Evolutionary conservation across 192 early-diverging fungal genomes (phyloP).

Genomic region (Linnemannia schmuckeri): DNA sequence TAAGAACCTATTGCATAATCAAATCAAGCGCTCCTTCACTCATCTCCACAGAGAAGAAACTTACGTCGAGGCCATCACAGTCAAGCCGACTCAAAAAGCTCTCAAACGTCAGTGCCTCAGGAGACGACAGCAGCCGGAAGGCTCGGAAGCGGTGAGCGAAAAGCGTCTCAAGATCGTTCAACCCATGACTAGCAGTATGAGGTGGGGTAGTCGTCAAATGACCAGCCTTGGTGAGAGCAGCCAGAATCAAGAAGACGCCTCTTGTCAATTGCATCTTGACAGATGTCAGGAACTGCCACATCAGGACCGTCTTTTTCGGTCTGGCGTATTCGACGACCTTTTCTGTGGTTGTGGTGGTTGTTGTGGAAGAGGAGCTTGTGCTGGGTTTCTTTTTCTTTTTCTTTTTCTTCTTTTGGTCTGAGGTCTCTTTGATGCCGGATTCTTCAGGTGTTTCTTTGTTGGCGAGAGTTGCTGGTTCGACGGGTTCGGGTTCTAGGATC

Average conservation of each 20-base stretch:
- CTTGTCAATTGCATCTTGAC: constrained; percentile 31
- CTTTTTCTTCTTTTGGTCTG: constrained; percentile 32
- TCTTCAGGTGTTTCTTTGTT: background rate
- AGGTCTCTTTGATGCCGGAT: background rate
- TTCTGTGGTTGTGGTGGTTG: background rate
- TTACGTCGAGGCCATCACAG: constrained; percentile 47
- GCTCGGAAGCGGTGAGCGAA: constrained; percentile 62
- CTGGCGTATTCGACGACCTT: background rate
- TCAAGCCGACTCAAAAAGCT: constrained; percentile 26
- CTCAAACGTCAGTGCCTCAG: constrained; percentile 40
- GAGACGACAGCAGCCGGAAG: constrained; percentile 56
- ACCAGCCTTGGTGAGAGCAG: constrained; percentile 49
- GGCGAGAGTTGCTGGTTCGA: background rate
- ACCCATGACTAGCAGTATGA: constrained; percentile 38
- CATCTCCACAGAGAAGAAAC: constrained; percentile 3
- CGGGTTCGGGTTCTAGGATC: background rate
- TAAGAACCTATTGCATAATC: background rate
- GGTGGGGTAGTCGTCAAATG: constrained; percentile 47
- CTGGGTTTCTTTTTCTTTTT: constrained; percentile 46
- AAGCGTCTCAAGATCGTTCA: constrained; percentile 62
- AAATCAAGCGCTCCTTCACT: background rate
- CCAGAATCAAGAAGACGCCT: constrained; percentile 25
- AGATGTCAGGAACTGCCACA: background rate
- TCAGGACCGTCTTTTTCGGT: background rate
- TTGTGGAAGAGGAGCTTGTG: background rate